A percentile compares a stretch with the other conserved stretches of the same genome.
These are phyloP conservation scores for Sugiyamaella marilandica DNA, from an alignment of 805 yeast species.

Conservation along the genomic window DNA sequence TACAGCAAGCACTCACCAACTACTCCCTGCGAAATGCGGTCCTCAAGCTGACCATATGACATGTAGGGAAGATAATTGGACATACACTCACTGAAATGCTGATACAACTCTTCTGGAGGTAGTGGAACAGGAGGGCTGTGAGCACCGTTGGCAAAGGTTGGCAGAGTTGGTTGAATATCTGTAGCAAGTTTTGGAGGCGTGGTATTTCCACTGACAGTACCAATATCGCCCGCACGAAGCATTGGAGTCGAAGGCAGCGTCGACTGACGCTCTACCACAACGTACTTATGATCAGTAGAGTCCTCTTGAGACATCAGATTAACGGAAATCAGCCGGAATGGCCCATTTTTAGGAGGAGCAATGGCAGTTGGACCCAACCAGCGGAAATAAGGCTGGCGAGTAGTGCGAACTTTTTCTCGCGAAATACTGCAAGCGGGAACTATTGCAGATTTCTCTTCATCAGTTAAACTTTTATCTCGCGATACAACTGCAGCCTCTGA, in stretches of 20 bases:
- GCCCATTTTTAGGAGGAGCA: slow-evolving; percentile 27
- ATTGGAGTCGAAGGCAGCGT: not conserved
- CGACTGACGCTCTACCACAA: slow-evolving; percentile 16
- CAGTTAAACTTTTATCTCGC: not conserved
- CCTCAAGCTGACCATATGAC: slow-evolving; percentile 19
- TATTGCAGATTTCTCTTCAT: not conserved
- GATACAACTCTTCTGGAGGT: slow-evolving; percentile 16
- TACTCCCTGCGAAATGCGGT: slow-evolving; percentile 20
- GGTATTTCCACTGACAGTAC: not conserved
- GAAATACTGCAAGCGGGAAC: not conserved
- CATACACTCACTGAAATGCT: slow-evolving; percentile 20
- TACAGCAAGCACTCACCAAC: slow-evolving; percentile 24
- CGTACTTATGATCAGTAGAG: slow-evolving; percentile 8
- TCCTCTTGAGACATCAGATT: slow-evolving; percentile 20
- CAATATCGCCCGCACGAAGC: not conserved
- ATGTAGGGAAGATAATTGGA: slow-evolving; percentile 24
- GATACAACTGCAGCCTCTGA: not conserved
- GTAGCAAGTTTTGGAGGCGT: not conserved
- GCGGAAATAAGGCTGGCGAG: slow-evolving; percentile 28
- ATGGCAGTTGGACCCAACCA: slow-evolving; percentile 31
- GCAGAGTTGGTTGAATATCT: not conserved
- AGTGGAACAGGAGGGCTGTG: slow-evolving; percentile 3
- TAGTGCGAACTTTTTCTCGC: slow-evolving; percentile 2
- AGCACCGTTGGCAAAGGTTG: no score
- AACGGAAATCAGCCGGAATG: slow-evolving; percentile 27